Evolutionary conservation across 202 grass and related monocot species (phyloP), one percentile per base, ranked within the genome.

Genomic region (Digitaria exilis): DNA sequence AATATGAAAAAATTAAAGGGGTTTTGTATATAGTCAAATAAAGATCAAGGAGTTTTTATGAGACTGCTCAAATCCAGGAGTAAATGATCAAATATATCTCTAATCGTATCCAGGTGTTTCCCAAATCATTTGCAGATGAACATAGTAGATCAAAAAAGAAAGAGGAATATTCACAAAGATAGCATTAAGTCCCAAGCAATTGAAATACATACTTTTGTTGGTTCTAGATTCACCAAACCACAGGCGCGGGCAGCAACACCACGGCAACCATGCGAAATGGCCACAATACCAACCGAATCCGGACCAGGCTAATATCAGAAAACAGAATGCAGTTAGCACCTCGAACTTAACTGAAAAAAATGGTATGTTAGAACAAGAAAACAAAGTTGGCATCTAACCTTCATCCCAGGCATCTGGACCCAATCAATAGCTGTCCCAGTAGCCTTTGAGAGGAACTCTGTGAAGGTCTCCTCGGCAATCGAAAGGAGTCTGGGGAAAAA

Each of bases 401-500:
- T 98, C 96, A 98, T 98, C 96, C 96, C 93, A 90, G 93, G 96
- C 89, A 98, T 90, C 83, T 95, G 96, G 90, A 98, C 91, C 96
- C 96, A 98, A 89, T 98, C 96, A 82, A 98, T 92, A 94, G 96
- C 90, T 90, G 96, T 98, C 74, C 96, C 96, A 80, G 96, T 98
- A 98, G 96, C 96, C 91, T 95, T 98, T 42, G 96, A 93, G 85
- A 98, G 91, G 96, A 98, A 98, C 89, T 94, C 96, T 93, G 89
- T 89, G 78, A 98, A 87, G 69, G 96, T 93, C 89, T 98, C 96
- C 89, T 98, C 93, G 61, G 93, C 96, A 28, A 98, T 91, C 6
- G 93, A 88, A 81, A 94, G 91, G 83, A 98, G 93, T 86, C 96
- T 98, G 74, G 28, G 84, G 74, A 39, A 67, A 51, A 6, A 73